Conservation (phyloP, 108 stramenopile genomes). For the Cylindrotheca closterium region DNA sequence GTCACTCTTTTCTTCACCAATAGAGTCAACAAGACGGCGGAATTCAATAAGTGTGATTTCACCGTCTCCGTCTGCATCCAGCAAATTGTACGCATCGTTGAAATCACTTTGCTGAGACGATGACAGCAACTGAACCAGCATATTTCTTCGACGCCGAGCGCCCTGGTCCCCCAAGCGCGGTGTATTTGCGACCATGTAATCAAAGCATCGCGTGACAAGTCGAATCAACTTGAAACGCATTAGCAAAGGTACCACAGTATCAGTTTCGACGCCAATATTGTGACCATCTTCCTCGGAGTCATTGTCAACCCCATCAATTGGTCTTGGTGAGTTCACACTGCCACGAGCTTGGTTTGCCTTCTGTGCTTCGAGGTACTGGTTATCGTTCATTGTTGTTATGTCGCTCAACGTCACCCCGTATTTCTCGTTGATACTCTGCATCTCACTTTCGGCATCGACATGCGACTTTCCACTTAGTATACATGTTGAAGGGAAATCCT, state of each 20-base stretch:
- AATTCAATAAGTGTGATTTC: conserved; percentile 63
- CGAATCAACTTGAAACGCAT: conserved; percentile 74
- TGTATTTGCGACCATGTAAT: conserved; percentile 68
- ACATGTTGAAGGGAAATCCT: conserved; percentile 69
- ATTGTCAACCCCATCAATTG: conserved; percentile 69
- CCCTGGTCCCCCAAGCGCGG: conserved; percentile 70
- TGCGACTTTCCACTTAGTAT: conserved; percentile 67
- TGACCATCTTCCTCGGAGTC: conserved; percentile 36
- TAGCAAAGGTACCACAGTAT: conserved; percentile 35
- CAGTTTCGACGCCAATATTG: conserved; percentile 16
- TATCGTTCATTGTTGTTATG: conserved; percentile 42
- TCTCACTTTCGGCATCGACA: conserved; percentile 25
- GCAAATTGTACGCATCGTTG: conserved; percentile 62
- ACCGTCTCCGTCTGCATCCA: conserved; percentile 63
- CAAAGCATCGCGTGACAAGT: conserved; percentile 69
- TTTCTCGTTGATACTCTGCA: conserved; percentile 53
- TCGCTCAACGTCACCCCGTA: conserved; percentile 67
- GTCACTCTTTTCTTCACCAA: conserved; percentile 47
- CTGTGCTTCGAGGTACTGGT: conserved; percentile 47
- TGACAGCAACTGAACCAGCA: conserved; percentile 66
- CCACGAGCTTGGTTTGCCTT: conserved; percentile 54
- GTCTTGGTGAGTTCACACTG: conserved; percentile 44
- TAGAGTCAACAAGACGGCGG: conserved; percentile 56
- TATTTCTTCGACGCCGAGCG: conserved; percentile 47
- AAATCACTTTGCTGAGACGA: conserved; percentile 65